Evolutionary conservation across 768 basidiomycete species (phyloP), one percentile per base, ranked within the genome.

Genomic region (Auricularia auricula-judae): DNA sequence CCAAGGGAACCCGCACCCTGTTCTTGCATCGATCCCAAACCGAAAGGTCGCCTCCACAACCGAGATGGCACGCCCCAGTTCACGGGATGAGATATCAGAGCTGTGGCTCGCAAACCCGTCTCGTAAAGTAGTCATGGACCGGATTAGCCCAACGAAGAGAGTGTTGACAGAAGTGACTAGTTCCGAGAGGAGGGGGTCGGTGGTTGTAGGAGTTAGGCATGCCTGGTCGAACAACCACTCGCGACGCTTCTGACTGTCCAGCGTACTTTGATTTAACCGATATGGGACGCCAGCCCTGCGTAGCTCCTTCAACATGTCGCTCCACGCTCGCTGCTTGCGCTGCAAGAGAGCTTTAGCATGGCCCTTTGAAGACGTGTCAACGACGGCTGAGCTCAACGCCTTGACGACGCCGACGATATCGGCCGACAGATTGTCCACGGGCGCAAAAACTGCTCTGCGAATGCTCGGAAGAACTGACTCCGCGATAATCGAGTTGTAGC

Each of bases 241-340:
- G 36, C 77, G 74, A 65, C 84, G 82, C 29, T 72, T 71, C 65
- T 88, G 83, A 44, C 77, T 81, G 23, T 75, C 76, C 3, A 92
- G 79, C 33, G 87, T 72, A 29, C 89, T 88, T 1, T 91, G 82
- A 70, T 87, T 89, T 62, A 91, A 75, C 62, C 83, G 88, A 47
- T 79, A 74, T 0, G 91, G 78, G 62, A 98, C 80, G 21, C 97
- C 97, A 21, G 83, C 78, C 1, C 83, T 81, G 72, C 91, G 91
- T 63, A 97, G 77, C 71, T 94, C 93, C 74, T 93, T 96, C 67
- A 97, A 77, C 21, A 97, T 78, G 71, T 98, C 94, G 34, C 88
- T 86, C 84, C 88, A 93, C 0, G 94, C 94, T 71, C 91, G 91
- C 66, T 89, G 80, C 77, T 98, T 99, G 60, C 91, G 84, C 3